phyloP scores from a whole-genome alignment of 2,329 filamentous ascomycete species.

The Sclerotinia trifoliorum region DNA sequence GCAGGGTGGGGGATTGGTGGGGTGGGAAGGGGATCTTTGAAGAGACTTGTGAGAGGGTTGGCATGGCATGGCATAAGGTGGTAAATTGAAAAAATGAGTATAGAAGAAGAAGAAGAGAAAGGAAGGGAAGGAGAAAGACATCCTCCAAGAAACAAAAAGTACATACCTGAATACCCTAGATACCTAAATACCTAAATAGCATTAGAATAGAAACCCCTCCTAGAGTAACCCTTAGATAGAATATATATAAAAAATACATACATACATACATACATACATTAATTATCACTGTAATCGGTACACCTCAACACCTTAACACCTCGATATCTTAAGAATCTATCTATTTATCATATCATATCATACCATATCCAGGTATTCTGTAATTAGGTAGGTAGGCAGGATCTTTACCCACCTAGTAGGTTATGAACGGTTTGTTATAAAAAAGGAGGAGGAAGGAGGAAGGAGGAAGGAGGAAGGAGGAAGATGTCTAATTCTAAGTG shows the following conservation, averaged over 20 bases:
- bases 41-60: not conserved
- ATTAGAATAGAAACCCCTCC: conserved; percentile 9
- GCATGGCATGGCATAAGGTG: not conserved
- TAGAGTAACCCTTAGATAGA: conserved; percentile 3
- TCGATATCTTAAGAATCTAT: too few relatives aligned
- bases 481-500: too few relatives aligned
- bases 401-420: too few relatives aligned
- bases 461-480: too few relatives aligned
- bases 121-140: not conserved
- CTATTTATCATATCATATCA: too few relatives aligned
- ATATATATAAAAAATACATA: too few relatives aligned
- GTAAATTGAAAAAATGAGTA: not conserved
- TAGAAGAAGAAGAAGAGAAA: not conserved
- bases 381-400: too few relatives aligned
- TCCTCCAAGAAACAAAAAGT: not conserved
- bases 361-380: too few relatives aligned
- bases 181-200: not conserved
- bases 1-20: not conserved
- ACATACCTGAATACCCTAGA: too few relatives aligned
- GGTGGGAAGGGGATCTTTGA: not conserved
- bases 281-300: not conserved
- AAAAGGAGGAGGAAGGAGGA: too few relatives aligned
- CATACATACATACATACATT: not conserved
- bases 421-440: too few relatives aligned
- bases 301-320: too few relatives aligned